These are phyloP conservation scores for Gynandropsis gynandra DNA, from an alignment of 345 rosid species.

Conservation along the genomic window DNA sequence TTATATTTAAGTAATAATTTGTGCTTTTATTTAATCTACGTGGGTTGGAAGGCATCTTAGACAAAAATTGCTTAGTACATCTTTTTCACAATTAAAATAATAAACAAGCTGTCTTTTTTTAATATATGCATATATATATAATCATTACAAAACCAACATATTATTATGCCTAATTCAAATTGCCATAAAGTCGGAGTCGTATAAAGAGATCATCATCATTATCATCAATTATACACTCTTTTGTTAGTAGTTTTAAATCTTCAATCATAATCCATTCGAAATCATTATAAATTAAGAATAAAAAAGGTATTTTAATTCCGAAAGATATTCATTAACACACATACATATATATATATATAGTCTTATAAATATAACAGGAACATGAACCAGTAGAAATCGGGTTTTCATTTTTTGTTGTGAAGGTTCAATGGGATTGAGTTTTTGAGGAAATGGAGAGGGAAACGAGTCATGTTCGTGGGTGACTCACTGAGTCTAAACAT, in stretches of 20 bases:
- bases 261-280: background rate
- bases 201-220: background rate
- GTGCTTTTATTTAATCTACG: background rate
- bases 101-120: no score
- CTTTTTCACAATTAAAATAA: background rate
- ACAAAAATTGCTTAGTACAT: background rate
- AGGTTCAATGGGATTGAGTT: slow-evolving; percentile 80
- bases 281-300: background rate
- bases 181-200: no score
- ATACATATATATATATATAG: background rate
- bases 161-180: no score
- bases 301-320: background rate
- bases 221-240: background rate
- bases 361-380: no score
- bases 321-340: background rate
- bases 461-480: slow-evolving; percentile 92
- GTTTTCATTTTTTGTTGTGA: slow-evolving; percentile 6
- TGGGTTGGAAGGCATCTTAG: background rate
- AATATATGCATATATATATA: no score
- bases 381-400: no score
- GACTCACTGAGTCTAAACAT: slow-evolving; percentile 97
- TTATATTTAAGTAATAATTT: no score
- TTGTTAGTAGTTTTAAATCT: background rate
- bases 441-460: slow-evolving; percentile 66
- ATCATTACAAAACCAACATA: no score